A percentile compares a stretch with the other conserved stretches of the same genome.
Conservation (phyloP, 306 rosid genomes). For the Amphicarpaea edgeworthii region DNA sequence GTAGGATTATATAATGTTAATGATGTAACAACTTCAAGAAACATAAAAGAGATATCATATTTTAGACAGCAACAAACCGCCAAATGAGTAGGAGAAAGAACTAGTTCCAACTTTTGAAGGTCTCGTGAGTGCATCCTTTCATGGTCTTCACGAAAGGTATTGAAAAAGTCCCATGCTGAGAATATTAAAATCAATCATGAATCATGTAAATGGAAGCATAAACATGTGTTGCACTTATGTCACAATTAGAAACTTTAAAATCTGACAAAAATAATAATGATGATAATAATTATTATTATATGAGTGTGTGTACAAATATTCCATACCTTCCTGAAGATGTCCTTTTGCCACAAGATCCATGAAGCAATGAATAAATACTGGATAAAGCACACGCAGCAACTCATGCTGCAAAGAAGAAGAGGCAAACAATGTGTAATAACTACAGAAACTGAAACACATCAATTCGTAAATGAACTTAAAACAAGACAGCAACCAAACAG, state of each 20-base stretch:
- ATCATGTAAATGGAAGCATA: conserved; percentile 24
- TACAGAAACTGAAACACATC: background rate
- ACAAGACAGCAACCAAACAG: conserved; percentile 12
- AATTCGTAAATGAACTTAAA: background rate
- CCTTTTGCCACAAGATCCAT: conserved; percentile 88
- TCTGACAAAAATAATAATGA: background rate
- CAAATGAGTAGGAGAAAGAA: conserved; percentile 82
- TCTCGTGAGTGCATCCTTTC: conserved; percentile 75
- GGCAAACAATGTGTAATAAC: conserved; percentile 26
- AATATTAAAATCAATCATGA: conserved; percentile 32
- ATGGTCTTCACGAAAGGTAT: conserved; percentile 78
- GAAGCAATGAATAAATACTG: conserved; percentile 81
- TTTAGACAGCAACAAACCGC: conserved; percentile 54
- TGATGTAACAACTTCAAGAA: conserved; percentile 32
- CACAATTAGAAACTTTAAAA: conserved; percentile 8
- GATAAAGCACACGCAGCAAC: conserved; percentile 84
- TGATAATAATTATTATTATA: background rate
- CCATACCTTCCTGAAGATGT: conserved; percentile 75
- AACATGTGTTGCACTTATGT: background rate
- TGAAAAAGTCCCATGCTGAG: conserved; percentile 75
- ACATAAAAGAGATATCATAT: background rate
- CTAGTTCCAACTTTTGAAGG: conserved; percentile 83
- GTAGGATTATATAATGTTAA: conserved; percentile 30
- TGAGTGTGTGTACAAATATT: background rate
- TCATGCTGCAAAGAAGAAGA: conserved; percentile 66